Evolutionary conservation across 2,329 filamentous ascomycete species (phyloP), one percentile per base, ranked within the genome.

Genomic region (Fusarium nematophilum): DNA sequence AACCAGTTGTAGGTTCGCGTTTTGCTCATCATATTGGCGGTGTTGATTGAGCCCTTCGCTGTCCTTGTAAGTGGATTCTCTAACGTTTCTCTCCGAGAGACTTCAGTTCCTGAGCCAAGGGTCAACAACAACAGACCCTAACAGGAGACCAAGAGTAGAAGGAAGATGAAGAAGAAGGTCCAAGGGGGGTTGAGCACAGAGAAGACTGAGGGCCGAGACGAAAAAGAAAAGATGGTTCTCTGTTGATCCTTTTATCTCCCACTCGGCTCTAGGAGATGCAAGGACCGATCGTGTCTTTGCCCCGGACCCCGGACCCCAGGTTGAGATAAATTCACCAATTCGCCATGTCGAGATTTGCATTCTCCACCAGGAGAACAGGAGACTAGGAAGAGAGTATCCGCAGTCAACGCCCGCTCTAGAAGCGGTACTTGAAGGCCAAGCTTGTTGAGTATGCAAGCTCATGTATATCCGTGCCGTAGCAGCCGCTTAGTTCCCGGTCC

Each of bases 1-100:
- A 88, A 90, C 67, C 67, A 69, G 61, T 68, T 69, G 64, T 69
- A 69, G 46, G 37, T 44, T 52, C 73, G 73, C 57, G 70, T 75
- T 52, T 71, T 72, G 64, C 47, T 69, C 40, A 69, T 59, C 75
- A 78, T 78, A 38, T 69, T 73, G 69, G 55, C 66, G 63, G 57
- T 64, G 27, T 63, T 52, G 29, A 18, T 11, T 15, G 14, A 31
- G 29, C 8, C 29, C 29, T 31, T 31, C 14, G 29, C n/a, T 49
- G 44, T 23, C 18, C 18, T 18, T 29, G 34, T 45, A 31, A 9
- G 31, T 37, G 13, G 36, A 25, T 14, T 44, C 11, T 25, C 8
- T 44, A 23, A 44, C 15, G 26, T 27, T 31, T 31, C 26, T 15
- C 9, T 11, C 17, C 31, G 23, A 21, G 26, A 34, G 23, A 37